Percentiles rank a stretch among this genome's conserved stretches.
Conservation (phyloP, 176 grass and related monocot genomes). For the Musa troglodytarum region DNA sequence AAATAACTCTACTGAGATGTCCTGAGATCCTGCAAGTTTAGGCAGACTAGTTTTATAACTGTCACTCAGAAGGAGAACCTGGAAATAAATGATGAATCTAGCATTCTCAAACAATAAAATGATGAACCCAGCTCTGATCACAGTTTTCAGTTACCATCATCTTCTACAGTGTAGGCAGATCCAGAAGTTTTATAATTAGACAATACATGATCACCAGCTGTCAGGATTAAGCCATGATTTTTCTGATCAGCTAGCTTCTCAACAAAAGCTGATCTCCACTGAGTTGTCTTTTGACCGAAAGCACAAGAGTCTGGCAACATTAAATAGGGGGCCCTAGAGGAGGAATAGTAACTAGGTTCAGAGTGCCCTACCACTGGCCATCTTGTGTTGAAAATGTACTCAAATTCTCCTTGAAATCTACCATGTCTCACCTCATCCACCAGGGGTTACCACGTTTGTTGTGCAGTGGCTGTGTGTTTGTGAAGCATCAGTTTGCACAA, state of each 20-base stretch:
- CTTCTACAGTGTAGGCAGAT: background rate
- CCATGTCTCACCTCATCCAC: background rate
- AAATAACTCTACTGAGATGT: background rate
- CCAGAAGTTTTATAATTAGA: background rate
- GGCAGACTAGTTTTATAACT: background rate
- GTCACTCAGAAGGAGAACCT: too few species aligned
- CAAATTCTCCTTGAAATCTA: background rate
- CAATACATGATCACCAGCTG: background rate
- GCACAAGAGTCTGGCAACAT: background rate
- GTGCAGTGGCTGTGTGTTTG: background rate
- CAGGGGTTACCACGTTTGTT: background rate
- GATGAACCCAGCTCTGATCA: too few species aligned
- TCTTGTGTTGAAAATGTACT: background rate
- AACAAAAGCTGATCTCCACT: background rate
- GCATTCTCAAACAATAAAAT: too few species aligned
- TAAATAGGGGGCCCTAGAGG: background rate
- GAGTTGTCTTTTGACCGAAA: slow-evolving; percentile 11
- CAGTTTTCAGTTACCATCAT: too few species aligned
- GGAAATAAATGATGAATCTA: too few species aligned
- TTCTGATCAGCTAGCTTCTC: background rate
- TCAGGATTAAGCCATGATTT: background rate
- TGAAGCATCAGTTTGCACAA: background rate
- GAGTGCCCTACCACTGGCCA: background rate
- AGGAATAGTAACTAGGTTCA: background rate
- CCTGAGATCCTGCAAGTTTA: background rate